A percentile compares a stretch with the other conserved stretches of the same genome.
Evolutionary conservation across 257 asterid genomes (phyloP).

Genomic region (Capsicum rhomboideum): DNA sequence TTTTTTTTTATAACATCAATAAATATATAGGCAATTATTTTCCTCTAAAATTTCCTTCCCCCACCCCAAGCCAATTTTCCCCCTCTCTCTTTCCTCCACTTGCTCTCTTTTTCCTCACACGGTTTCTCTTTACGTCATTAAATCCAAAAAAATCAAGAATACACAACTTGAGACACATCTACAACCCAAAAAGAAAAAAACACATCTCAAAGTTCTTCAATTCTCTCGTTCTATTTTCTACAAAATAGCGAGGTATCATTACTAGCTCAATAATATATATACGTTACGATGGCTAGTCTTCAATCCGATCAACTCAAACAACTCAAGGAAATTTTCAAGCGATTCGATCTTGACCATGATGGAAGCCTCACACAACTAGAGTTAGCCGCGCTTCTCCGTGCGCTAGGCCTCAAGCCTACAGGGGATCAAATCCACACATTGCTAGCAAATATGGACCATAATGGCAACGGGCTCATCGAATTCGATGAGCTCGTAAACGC

Average conservation of each 20-base stretch:
- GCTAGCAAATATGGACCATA: constrained; percentile 54
- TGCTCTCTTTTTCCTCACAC: background rate
- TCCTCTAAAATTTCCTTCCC: background rate
- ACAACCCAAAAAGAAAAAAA: background rate
- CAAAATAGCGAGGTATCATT: background rate
- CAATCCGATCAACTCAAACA: constrained; percentile 50
- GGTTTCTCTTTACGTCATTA: background rate
- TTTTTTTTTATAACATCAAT: background rate
- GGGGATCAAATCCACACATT: constrained; percentile 73
- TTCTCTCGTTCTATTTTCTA: background rate
- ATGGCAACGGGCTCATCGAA: constrained; percentile 75
- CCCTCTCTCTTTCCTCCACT: background rate
- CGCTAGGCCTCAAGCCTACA: constrained; percentile 64
- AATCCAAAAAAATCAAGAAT: background rate
- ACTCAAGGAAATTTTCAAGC: constrained; percentile 53
- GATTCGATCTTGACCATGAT: constrained; percentile 86
- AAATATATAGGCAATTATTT: background rate
- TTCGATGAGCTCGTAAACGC: constrained; percentile 73
- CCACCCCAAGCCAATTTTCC: background rate
- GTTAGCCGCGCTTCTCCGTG: constrained; percentile 80
- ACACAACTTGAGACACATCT: background rate
- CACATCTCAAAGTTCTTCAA: background rate
- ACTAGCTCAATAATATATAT: background rate
- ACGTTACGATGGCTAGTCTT: constrained; percentile 6
- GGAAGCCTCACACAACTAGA: constrained; percentile 94